These are phyloP conservation scores for Hypsizygus marmoreus DNA, from an alignment of 768 basidiomycete genomes.

Conservation along the genomic window DNA sequence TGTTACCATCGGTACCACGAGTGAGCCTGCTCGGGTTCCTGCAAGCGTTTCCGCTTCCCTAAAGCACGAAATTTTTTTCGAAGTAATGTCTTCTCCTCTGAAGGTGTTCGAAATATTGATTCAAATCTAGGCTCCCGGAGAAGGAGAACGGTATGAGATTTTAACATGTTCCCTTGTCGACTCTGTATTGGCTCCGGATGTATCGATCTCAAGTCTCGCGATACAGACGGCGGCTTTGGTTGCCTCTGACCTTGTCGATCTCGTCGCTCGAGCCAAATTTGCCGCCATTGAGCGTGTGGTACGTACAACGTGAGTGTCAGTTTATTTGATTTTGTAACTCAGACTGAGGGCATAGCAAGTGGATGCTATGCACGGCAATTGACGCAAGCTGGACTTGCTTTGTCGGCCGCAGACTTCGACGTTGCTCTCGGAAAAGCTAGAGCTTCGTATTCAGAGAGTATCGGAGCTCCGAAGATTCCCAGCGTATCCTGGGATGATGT, in stretches of 20 bases:
- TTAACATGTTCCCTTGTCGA: conserved; percentile 47
- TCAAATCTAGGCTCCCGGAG: conserved; percentile 69
- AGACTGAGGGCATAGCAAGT: no score
- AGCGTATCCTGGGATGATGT: conserved; percentile 97
- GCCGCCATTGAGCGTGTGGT: conserved; percentile 54
- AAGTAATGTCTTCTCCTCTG: conserved; percentile 45
- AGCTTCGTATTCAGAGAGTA: conserved; percentile 82
- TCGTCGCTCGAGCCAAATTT: conserved; percentile 60
- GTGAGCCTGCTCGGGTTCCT: conserved; percentile 66
- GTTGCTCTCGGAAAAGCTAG: conserved; percentile 71
- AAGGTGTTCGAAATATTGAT: background rate
- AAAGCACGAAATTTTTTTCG: conserved; percentile 81
- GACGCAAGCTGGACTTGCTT: conserved; percentile 39
- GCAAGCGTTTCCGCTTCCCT: conserved; percentile 66
- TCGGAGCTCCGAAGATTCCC: conserved; percentile 97
- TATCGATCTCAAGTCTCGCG: conserved; percentile 71
- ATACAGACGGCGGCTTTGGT: conserved; percentile 90
- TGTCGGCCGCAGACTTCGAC: conserved; percentile 69
- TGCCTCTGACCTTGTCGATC: conserved; percentile 74
- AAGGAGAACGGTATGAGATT: conserved; percentile 68
- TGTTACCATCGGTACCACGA: conserved; percentile 73
- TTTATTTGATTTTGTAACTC: conserved; percentile 4
- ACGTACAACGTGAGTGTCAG: conserved; percentile 33
- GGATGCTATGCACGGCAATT: conserved; percentile 25
- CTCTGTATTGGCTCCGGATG: conserved; percentile 65